Evolutionary conservation across 2,329 filamentous ascomycete genomes (phyloP).

Genomic region (Ustulina deusta): DNA sequence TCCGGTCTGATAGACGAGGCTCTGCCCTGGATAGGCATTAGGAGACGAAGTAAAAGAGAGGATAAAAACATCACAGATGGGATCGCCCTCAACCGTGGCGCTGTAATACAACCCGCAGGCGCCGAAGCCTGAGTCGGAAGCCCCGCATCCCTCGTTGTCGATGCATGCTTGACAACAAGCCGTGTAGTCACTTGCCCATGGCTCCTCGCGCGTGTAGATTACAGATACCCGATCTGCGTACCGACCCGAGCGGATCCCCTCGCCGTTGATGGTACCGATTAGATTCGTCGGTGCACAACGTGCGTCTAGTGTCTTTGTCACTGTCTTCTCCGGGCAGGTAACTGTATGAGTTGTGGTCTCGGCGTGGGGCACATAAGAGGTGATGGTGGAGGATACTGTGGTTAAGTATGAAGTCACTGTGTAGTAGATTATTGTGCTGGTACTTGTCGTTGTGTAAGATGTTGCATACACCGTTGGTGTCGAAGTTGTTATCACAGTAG

Average conservation of each 20-base stretch:
- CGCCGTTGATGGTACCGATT: conserved; percentile 9
- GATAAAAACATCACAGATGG: conserved; percentile 12
- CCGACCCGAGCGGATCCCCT: conserved; percentile 2
- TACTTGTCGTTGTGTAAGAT: neutral
- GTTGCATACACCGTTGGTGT: neutral
- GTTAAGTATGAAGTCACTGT: neutral
- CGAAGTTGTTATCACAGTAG: neutral
- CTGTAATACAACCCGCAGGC: conserved; percentile 16
- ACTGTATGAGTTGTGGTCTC: conserved; percentile 3
- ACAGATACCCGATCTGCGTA: conserved; percentile 10
- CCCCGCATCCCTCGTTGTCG: conserved; percentile 15
- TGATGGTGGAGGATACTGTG: neutral
- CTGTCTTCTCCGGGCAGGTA: neutral
- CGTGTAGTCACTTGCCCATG: conserved; percentile 9
- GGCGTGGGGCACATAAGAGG: neutral
- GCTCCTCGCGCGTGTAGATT: conserved; percentile 5
- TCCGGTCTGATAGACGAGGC: conserved; percentile 3
- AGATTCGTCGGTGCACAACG: conserved; percentile 20
- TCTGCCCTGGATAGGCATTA: neutral
- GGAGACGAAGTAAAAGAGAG: conserved; percentile 9
- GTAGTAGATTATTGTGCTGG: neutral
- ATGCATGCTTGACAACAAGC: conserved; percentile 23
- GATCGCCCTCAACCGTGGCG: neutral
- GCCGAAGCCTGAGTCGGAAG: neutral
- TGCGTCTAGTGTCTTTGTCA: conserved; percentile 14